These are phyloP conservation scores for fission yeast (Schizosaccharomyces pombe) DNA, from an alignment of 805 yeast genomes.

Conservation along the genomic window DNA sequence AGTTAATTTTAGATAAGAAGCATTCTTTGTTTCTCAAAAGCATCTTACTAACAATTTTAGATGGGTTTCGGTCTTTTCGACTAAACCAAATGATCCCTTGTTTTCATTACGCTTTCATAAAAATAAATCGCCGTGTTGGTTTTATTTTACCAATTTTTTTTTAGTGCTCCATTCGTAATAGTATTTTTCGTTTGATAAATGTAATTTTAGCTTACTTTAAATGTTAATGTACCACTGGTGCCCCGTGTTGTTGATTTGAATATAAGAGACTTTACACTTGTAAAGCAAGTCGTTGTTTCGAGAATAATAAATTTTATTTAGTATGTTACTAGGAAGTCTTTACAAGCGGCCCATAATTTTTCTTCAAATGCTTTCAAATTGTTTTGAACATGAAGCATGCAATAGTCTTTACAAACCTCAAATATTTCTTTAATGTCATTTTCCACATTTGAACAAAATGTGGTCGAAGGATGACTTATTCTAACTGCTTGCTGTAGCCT, in stretches of 20 bases:
- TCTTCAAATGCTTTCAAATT: not conserved
- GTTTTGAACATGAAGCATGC: not conserved
- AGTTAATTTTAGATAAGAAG: too few relatives aligned
- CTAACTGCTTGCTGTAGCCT: not conserved
- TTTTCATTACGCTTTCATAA: not conserved
- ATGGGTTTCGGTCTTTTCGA: conserved; percentile 81
- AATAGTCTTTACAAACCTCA: not conserved
- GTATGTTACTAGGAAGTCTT: not conserved
- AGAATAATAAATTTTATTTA: too few relatives aligned
- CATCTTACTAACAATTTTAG: conserved; percentile 4
- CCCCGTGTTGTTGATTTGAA: too few relatives aligned
- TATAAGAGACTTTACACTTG: too few relatives aligned
- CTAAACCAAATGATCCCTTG: conserved; percentile 24
- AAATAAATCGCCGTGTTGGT: not conserved
- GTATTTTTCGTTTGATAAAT: not conserved
- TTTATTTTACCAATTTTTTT: not conserved
- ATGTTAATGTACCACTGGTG: too few relatives aligned
- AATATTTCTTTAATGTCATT: not conserved
- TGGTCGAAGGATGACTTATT: not conserved
- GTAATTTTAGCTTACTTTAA: too few relatives aligned
- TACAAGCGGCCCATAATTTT: not conserved
- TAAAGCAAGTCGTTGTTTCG: too few relatives aligned
- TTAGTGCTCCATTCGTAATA: not conserved
- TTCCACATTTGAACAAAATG: not conserved
- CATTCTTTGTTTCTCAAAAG: not conserved